These are phyloP conservation scores for Candida sojae DNA, from an alignment of 1,139 yeast genomes.

Conservation along the genomic window DNA sequence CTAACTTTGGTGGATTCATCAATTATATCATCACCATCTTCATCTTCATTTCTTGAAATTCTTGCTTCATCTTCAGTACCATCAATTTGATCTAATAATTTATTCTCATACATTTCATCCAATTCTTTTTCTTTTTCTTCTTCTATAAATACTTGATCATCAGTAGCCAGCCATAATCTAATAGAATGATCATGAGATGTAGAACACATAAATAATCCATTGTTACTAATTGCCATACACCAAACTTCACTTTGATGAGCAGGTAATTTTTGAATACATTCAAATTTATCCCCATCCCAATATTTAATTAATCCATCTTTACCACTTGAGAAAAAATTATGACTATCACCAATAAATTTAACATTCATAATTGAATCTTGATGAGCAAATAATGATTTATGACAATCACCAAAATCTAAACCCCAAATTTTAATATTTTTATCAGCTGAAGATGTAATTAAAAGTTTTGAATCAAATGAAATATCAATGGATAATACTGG, in stretches of 20 bases:
- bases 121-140: conserved; percentile 95
- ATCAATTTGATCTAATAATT: conserved; percentile 70
- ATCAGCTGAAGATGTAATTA: conserved; percentile 94
- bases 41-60: conserved; percentile 22
- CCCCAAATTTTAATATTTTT: conserved; percentile 99
- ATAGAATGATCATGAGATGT: conserved; percentile 94
- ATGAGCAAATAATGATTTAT: conserved; percentile 92
- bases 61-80: conserved; percentile 44
- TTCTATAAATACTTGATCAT: conserved; percentile 90
- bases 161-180: conserved; percentile 88
- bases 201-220: conserved; percentile 76
- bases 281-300: conserved; percentile 99
- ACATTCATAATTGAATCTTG: conserved; percentile 94
- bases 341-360: conserved; percentile 77
- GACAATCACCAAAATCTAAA: conserved; percentile 97
- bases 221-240: conserved; percentile 76
- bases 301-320: conserved; percentile 89
- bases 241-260: conserved; percentile 95
- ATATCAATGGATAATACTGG: conserved; percentile 92
- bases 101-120: conserved; percentile 86
- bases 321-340: conserved; percentile 86
- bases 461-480: conserved; percentile 80
- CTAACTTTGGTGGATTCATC: conserved; percentile 68
- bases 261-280: conserved; percentile 81
- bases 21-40: conserved; percentile 46